phyloP scores from a whole-genome alignment of 495 filamentous ascomycete species.

The Margaritispora aquatica region DNA sequence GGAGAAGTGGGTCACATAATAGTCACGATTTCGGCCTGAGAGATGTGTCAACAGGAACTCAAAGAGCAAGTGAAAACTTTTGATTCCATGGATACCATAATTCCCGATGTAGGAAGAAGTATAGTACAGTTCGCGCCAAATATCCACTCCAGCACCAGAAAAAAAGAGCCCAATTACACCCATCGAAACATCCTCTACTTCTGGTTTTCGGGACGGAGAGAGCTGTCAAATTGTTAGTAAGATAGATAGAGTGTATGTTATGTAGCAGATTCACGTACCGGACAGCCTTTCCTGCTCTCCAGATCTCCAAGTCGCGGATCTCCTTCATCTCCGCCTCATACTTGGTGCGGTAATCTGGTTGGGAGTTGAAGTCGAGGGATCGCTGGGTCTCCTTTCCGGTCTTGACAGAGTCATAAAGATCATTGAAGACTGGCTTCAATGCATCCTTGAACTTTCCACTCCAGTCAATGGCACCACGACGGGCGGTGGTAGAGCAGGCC shows the following conservation, averaged over 20 bases:
- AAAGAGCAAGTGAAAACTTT: constrained; percentile 19
- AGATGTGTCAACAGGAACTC: constrained; percentile 3
- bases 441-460: constrained; percentile 88
- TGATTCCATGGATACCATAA: constrained; percentile 22
- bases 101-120: constrained; percentile 17
- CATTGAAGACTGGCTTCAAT: constrained; percentile 96
- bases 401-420: constrained; percentile 87
- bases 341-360: constrained; percentile 90
- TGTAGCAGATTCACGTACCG: constrained; percentile 42
- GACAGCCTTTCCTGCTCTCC: constrained; percentile 96
- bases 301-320: constrained; percentile 96
- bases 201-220: constrained; percentile 90
- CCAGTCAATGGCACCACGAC: constrained; percentile 99
- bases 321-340: constrained; percentile 96
- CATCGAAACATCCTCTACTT: constrained; percentile 44
- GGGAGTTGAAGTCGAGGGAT: constrained; percentile 90
- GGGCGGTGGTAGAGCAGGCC: constrained; percentile 96
- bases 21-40: constrained; percentile 2
- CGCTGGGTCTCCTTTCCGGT: constrained; percentile 88
- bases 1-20: constrained; percentile 9
- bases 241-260: no score
- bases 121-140: constrained; percentile 22
- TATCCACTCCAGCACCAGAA: constrained; percentile 12
- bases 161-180: constrained; percentile 1
- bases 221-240: constrained; percentile 36